phyloP scores from a whole-genome alignment of 148 eudicot genomes.

The Fagopyrum homotropicum region DNA sequence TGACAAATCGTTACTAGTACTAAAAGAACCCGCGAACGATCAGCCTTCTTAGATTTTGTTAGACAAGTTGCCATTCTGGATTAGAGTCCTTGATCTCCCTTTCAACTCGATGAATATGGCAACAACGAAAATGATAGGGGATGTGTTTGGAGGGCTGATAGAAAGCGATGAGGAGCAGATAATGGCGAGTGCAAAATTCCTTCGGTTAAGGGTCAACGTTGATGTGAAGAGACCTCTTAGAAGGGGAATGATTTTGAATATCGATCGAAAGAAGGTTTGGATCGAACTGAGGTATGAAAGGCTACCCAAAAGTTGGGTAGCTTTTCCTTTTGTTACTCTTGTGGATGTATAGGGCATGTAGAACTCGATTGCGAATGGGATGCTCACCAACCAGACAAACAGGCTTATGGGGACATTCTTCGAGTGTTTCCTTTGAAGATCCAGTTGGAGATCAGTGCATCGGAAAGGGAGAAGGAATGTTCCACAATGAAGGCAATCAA shows the following conservation, averaged over 20 bases:
- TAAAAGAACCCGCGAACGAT: conserved; percentile 14
- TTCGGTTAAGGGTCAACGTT: background rate
- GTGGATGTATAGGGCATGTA: background rate
- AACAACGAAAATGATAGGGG: background rate
- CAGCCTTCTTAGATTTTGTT: background rate
- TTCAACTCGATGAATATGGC: background rate
- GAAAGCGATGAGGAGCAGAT: background rate
- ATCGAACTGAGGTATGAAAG: background rate
- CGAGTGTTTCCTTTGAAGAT: background rate
- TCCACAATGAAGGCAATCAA: background rate
- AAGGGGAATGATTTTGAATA: background rate
- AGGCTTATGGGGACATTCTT: background rate
- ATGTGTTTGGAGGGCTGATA: background rate
- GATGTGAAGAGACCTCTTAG: background rate
- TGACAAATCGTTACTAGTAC: background rate
- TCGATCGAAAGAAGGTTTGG: background rate
- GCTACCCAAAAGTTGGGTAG: too few species aligned
- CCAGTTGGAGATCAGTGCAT: background rate
- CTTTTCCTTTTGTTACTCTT: background rate
- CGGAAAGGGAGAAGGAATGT: background rate
- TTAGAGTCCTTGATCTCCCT: conserved; percentile 5
- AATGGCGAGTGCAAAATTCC: background rate
- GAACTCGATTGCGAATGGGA: background rate
- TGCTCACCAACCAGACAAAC: too few species aligned
- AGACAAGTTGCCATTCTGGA: background rate